These are phyloP conservation scores for Tetrapisispora namnaoensis DNA, from an alignment of 805 yeast genomes.

Conservation along the genomic window DNA sequence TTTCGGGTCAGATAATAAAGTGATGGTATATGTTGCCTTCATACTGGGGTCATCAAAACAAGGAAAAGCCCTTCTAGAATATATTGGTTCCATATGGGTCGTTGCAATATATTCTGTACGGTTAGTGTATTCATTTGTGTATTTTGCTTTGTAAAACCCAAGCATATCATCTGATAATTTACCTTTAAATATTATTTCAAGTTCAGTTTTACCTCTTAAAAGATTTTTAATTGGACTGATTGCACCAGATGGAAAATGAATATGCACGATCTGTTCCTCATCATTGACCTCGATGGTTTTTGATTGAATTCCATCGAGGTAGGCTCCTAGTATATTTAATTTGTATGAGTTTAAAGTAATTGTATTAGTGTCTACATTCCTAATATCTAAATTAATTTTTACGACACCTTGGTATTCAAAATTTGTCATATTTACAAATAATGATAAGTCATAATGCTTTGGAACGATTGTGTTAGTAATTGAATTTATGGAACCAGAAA, in stretches of 20 bases:
- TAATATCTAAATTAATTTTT: conserved; percentile 43
- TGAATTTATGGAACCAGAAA: conserved; percentile 26
- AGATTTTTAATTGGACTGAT: conserved; percentile 7
- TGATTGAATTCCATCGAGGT: conserved; percentile 30
- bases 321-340: conserved; percentile 48
- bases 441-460: conserved; percentile 56
- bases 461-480: conserved; percentile 65
- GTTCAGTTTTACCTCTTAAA: not conserved
- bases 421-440: conserved; percentile 50
- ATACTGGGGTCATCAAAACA: conserved; percentile 81
- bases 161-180: conserved; percentile 68
- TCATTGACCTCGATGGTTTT: conserved; percentile 35
- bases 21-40: conserved; percentile 61
- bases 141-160: conserved; percentile 67
- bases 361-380: conserved; percentile 30
- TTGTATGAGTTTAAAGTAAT: conserved; percentile 56
- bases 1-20: conserved; percentile 45
- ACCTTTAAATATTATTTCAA: conserved; percentile 39
- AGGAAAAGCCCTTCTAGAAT: conserved; percentile 81
- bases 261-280: conserved; percentile 53
- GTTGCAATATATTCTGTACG: conserved; percentile 64
- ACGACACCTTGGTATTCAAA: conserved; percentile 51
- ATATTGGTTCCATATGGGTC: conserved; percentile 81
- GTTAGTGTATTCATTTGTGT: conserved; percentile 46
- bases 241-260: conserved; percentile 41